These are phyloP conservation scores for Tricholoma bakamatsutake DNA, from an alignment of 768 basidiomycete species.

Conservation along the genomic window DNA sequence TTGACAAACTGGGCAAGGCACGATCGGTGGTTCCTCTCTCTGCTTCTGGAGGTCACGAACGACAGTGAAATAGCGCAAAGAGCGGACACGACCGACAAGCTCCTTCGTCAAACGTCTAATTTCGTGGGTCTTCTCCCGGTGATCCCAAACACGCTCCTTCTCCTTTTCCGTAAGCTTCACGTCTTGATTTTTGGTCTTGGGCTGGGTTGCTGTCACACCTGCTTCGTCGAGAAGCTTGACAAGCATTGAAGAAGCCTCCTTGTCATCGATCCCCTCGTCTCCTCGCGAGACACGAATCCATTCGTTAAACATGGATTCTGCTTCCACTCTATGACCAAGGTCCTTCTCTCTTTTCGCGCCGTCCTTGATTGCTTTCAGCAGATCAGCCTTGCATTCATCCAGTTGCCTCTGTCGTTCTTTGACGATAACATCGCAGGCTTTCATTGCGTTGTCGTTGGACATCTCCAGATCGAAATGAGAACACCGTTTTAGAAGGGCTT, in stretches of 20 bases:
- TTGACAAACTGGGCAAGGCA: conserved; percentile 60
- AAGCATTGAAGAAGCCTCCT: conserved; percentile 64
- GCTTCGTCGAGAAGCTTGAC: conserved; percentile 56
- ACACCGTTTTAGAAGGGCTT: conserved; percentile 91
- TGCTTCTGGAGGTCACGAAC: conserved; percentile 87
- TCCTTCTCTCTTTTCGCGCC: conserved; percentile 66
- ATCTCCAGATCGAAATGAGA: conserved; percentile 90
- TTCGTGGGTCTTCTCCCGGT: conserved; percentile 83
- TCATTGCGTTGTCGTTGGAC: conserved; percentile 70
- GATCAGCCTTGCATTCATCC: conserved; percentile 70
- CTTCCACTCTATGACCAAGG: conserved; percentile 47
- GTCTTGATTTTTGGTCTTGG: conserved; percentile 50
- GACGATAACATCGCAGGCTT: conserved; percentile 90
- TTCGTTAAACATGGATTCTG: conserved; percentile 78
- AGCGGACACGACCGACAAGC: conserved; percentile 83
- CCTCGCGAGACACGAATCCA: conserved; percentile 64
- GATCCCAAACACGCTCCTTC: conserved; percentile 68
- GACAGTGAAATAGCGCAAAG: conserved; percentile 86
- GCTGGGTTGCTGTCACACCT: conserved; percentile 40
- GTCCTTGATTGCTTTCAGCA: conserved; percentile 57
- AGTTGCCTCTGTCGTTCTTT: conserved; percentile 74
- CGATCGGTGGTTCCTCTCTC: conserved; percentile 47
- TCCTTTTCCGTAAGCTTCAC: conserved; percentile 46
- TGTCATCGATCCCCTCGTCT: conserved; percentile 66
- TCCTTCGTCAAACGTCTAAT: conserved; percentile 84